A percentile compares a stretch with the other conserved stretches of the same genome.
Evolutionary conservation across 306 rosid genomes (phyloP).

Genomic region (Inga leiocalycina): DNA sequence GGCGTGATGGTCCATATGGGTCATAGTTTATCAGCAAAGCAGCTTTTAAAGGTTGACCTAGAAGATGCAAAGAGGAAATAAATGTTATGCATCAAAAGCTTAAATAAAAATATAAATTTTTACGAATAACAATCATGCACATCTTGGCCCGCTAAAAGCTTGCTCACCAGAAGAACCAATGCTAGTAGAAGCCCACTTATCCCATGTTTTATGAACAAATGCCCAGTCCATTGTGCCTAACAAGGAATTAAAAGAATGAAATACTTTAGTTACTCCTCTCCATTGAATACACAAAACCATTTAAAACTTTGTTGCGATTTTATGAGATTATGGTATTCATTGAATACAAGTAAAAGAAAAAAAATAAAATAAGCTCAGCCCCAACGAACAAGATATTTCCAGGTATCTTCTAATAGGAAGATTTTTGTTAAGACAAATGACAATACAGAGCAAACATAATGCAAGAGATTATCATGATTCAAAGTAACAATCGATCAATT

Average conservation of each 20-base stretch:
- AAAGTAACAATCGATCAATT: neutral
- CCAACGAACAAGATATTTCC: neutral
- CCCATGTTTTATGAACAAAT: constrained; percentile 67
- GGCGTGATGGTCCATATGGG: constrained; percentile 65
- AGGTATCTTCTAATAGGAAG: neutral
- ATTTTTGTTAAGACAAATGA: neutral
- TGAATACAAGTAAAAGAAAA: neutral
- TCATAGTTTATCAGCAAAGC: constrained; percentile 65
- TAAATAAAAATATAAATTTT: neutral
- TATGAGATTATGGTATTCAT: neutral
- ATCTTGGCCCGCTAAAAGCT: neutral
- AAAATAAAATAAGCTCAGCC: neutral
- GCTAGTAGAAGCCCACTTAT: constrained; percentile 66
- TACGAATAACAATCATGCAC: neutral
- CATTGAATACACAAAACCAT: constrained; percentile 1
- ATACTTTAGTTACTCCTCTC: neutral
- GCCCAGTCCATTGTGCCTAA: constrained; percentile 71
- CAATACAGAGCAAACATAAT: neutral
- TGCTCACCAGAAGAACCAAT: constrained; percentile 66
- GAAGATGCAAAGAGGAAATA: constrained; percentile 31
- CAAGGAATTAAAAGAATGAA: constrained; percentile 19
- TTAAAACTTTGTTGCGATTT: neutral
- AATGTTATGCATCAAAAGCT: constrained; percentile 20
- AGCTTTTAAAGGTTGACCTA: constrained; percentile 61
- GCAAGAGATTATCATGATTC: neutral